Evolutionary conservation across 768 basidiomycete species (phyloP), one percentile per base, ranked within the genome.

Genomic region (Suillus lakei): DNA sequence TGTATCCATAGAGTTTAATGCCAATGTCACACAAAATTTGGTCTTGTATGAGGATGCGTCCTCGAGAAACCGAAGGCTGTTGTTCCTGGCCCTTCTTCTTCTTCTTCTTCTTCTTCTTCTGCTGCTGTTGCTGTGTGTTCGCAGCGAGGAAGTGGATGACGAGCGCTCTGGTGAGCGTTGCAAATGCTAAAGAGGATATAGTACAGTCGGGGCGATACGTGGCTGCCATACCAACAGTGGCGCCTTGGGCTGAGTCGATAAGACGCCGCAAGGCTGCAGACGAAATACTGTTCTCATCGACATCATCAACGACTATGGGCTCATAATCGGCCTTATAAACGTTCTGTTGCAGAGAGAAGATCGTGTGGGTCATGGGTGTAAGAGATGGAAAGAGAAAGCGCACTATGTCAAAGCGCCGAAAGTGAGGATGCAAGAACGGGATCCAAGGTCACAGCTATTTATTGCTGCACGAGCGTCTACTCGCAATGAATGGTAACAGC

Each of bases 141-240:
- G 69, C 36, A 43, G 67, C 41, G 6, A 72, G 62, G 8, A 82
- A 32, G 9, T 66, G 72, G 26, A 86, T 69, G 8, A 82, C 61
- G 0, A 87, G 71, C 1, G 76, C 79, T 0, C 66, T 70, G 0
- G 77, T 72, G 7, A 66, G 54, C 0, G 84, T 78, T 5, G 84
- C 73, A 46, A 87, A 74, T 0, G 83, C 82, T 2, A 86, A 68
- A 1, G 71, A 69, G 0, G 71, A 74, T 12, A 87, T 67, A 10
- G 69, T 65, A 41, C 78, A 78, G 5, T 75, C 72, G 0, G 75
- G 9, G 5, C 76, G 79, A 65, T 83, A 85, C 0, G 74, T 73
- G 0, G 84, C 81, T 15, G 86, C 79, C 5, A 87, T 63, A 3
- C 85, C 86, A 34, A 84, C 64, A 26, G 67, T 43, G 28, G 70